Evolutionary conservation across 371 early-diverging fungal genomes (phyloP).

Genomic region (Syncephalastrum racemosum): DNA sequence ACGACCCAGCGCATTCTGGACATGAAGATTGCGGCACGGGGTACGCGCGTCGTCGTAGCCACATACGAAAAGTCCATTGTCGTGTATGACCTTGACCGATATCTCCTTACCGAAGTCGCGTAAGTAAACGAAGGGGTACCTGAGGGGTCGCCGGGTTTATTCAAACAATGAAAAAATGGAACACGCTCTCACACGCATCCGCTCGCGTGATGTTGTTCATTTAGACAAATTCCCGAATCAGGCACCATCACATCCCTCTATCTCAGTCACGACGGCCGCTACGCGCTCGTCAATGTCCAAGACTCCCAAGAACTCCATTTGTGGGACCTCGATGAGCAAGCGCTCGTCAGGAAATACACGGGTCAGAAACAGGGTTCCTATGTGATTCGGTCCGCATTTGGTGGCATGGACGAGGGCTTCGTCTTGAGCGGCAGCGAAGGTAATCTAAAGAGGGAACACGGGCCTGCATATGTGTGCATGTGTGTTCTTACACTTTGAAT

Average conservation of each 20-base stretch:
- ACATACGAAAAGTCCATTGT: conserved; percentile 70
- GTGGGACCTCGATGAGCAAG: conserved; percentile 79
- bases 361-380: conserved; percentile 87
- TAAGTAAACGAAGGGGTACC: conserved; percentile 17
- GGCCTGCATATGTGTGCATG: too few relatives aligned
- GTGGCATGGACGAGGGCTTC: conserved; percentile 81
- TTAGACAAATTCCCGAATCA: conserved; percentile 64
- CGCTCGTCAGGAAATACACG: conserved; percentile 68
- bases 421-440: conserved; percentile 92
- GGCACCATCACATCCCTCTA: conserved; percentile 77
- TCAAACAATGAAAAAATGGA: too few relatives aligned
- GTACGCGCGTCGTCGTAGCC: conserved; percentile 71
- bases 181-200: too few relatives aligned
- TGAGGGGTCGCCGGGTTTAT: too few relatives aligned
- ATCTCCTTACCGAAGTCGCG: conserved; percentile 43
- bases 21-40: conserved; percentile 74
- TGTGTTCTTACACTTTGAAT: neutral
- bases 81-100: conserved; percentile 59
- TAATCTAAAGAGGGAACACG: too few relatives aligned
- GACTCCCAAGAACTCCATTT: conserved; percentile 72
- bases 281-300: conserved; percentile 73
- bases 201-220: too few relatives aligned
- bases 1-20: conserved; percentile 76
- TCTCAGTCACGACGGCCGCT: conserved; percentile 69
- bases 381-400: conserved; percentile 93